These are phyloP conservation scores for Clarireedia homoeocarpa DNA, from an alignment of 2,329 filamentous ascomycete genomes.

Conservation along the genomic window DNA sequence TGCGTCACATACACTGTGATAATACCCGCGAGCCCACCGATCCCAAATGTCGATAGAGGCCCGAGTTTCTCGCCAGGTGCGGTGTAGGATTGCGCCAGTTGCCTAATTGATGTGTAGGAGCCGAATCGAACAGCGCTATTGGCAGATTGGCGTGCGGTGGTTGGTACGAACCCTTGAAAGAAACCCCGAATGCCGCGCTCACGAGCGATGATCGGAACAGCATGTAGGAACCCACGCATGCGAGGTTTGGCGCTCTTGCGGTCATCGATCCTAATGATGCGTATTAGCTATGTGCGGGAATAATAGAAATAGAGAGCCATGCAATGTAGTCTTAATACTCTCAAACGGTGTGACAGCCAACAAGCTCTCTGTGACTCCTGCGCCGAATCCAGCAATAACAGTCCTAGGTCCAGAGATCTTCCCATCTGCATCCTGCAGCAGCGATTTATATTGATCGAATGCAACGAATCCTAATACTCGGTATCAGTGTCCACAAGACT, in stretches of 20 bases:
- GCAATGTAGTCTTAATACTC: slow-evolving; percentile 95
- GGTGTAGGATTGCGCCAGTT: slow-evolving; percentile 85
- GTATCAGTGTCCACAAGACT: background rate
- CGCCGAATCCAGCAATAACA: slow-evolving; percentile 88
- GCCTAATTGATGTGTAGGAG: slow-evolving; percentile 82
- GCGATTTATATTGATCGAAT: slow-evolving; percentile 85
- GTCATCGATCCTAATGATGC: slow-evolving; percentile 69
- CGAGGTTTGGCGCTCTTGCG: slow-evolving; percentile 78
- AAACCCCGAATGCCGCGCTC: slow-evolving; percentile 87
- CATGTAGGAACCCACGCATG: slow-evolving; percentile 87
- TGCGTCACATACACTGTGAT: slow-evolving; percentile 80
- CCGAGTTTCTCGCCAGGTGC: slow-evolving; percentile 93
- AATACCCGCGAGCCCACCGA: slow-evolving; percentile 80
- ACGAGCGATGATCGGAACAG: slow-evolving; percentile 74
- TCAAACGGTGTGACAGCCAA: slow-evolving; percentile 95
- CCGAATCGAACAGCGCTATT: slow-evolving; percentile 91
- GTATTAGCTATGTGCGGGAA: background rate
- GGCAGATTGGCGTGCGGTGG: slow-evolving; percentile 87
- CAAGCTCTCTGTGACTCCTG: slow-evolving; percentile 87
- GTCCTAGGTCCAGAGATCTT: slow-evolving; percentile 86
- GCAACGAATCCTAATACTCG: slow-evolving; percentile 68
- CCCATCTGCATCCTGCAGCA: slow-evolving; percentile 76
- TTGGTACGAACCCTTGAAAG: slow-evolving; percentile 95
- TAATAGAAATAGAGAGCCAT: slow-evolving; percentile 9
- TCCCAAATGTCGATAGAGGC: slow-evolving; percentile 77